Conservation (phyloP, 768 basidiomycete genomes). For the Rhodocollybia butyracea region DNA sequence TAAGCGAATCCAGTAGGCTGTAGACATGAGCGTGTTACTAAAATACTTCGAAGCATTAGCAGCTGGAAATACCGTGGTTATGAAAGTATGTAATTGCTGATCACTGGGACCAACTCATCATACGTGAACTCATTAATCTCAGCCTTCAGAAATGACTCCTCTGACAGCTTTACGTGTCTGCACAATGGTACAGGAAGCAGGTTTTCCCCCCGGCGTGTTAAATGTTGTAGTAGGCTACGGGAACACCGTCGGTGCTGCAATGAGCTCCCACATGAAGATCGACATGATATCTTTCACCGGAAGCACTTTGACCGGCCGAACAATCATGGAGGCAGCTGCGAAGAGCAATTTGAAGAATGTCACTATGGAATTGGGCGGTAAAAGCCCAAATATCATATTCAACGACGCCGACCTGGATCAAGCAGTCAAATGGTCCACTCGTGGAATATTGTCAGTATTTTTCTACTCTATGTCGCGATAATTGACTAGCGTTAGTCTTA, state of each 20-base stretch:
- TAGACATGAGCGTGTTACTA: background rate
- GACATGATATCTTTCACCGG: conserved; percentile 87
- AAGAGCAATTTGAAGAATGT: conserved; percentile 82
- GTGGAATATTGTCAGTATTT: conserved; percentile 66
- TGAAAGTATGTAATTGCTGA: conserved; percentile 20
- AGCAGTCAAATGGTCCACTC: conserved; percentile 67
- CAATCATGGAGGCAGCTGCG: conserved; percentile 75
- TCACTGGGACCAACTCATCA: background rate
- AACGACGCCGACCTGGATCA: conserved; percentile 71
- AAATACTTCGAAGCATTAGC: conserved; percentile 41
- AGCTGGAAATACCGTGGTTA: conserved; percentile 54
- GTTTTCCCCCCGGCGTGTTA: conserved; percentile 54
- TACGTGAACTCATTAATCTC: background rate
- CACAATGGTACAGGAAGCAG: conserved; percentile 48
- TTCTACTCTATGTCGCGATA: background rate
- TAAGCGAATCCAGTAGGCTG: background rate
- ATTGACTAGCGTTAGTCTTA: conserved; percentile 21
- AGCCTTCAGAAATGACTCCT: conserved; percentile 57
- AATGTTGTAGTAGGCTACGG: conserved; percentile 78
- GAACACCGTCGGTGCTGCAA: conserved; percentile 61
- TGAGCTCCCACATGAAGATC: conserved; percentile 63
- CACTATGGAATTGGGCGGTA: conserved; percentile 20
- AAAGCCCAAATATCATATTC: conserved; percentile 39
- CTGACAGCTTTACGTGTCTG: conserved; percentile 43
- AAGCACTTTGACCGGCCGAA: conserved; percentile 74